Evolutionary conservation across 78 protist genomes (phyloP).

Genomic region (Dictyostelium purpureum): DNA sequence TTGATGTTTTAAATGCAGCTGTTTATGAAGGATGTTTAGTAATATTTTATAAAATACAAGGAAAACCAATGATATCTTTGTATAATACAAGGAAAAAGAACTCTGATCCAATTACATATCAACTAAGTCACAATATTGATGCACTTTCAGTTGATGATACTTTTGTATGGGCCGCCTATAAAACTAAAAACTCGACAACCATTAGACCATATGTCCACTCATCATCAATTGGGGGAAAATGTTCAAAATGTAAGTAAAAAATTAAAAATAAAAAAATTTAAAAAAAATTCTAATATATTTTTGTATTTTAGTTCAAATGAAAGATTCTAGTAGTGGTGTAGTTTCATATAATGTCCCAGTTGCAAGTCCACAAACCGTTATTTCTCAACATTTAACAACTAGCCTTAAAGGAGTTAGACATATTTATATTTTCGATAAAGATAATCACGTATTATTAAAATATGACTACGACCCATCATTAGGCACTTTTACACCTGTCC

Average conservation of each 20-base stretch:
- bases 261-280: not conserved
- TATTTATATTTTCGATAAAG: slow-evolving; percentile 23
- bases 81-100: not conserved
- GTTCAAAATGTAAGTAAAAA: slow-evolving; percentile 15
- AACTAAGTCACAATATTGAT: not conserved
- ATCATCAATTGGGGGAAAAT: not conserved
- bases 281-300: not conserved
- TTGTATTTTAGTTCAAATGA: not conserved
- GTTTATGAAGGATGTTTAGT: slow-evolving; percentile 1
- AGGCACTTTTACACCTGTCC: not conserved
- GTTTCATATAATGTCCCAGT: not conserved
- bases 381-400: slow-evolving; percentile 22
- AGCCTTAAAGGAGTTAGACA: not conserved
- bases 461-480: not conserved
- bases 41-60: not conserved
- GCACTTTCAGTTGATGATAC: slow-evolving; percentile 54
- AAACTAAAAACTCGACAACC: not conserved
- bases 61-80: not conserved
- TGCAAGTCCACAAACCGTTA: not conserved
- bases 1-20: not conserved
- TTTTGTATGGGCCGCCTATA: slow-evolving; percentile 29
- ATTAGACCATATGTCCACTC: slow-evolving; percentile 17
- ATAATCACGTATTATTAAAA: not conserved
- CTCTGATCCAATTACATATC: too few relatives aligned
- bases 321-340: not conserved